A percentile compares a stretch with the other conserved stretches of the same genome.
Evolutionary conservation across 2,329 filamentous ascomycete species (phyloP).

Genomic region (Phaeosphaeriaceae sp.): DNA sequence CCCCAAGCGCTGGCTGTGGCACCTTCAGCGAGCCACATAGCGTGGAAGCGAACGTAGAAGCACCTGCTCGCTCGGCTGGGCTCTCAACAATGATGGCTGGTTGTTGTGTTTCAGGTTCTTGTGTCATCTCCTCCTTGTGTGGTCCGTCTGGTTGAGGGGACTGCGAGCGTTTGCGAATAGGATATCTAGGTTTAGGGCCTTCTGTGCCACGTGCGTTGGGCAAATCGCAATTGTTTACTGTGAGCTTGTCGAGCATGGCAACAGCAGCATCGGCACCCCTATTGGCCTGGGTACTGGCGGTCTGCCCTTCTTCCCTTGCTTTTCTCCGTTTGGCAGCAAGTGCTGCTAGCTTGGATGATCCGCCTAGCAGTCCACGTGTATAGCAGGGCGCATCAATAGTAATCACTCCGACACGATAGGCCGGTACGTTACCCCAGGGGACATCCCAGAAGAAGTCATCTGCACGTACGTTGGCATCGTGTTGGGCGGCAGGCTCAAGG

Average conservation of each 20-base stretch:
- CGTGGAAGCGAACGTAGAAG: constrained; percentile 59
- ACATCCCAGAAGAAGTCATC: constrained; percentile 78
- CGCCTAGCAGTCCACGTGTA: constrained; percentile 76
- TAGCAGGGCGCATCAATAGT: constrained; percentile 67
- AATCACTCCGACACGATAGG: constrained; percentile 66
- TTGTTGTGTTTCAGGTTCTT: constrained; percentile 21
- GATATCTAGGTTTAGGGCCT: constrained; percentile 29
- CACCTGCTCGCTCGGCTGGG: constrained; percentile 52
- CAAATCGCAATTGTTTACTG: constrained; percentile 30
- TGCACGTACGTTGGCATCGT: constrained; percentile 35
- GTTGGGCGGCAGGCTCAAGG: constrained; percentile 41
- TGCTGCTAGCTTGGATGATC: constrained; percentile 85
- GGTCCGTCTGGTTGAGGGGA: constrained; percentile 31
- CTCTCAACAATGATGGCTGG: constrained; percentile 31
- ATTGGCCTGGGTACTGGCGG: constrained; percentile 19
- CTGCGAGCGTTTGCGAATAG: constrained; percentile 35
- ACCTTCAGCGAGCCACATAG: constrained; percentile 50
- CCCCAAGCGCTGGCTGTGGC: constrained; percentile 1
- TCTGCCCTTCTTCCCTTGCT: constrained; percentile 71
- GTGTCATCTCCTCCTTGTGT: constrained; percentile 13
- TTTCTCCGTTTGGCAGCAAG: constrained; percentile 85
- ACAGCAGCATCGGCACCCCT: constrained; percentile 43
- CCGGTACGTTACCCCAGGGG: constrained; percentile 80
- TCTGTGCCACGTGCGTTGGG: constrained; percentile 2
- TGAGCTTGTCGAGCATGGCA: constrained; percentile 54